These are phyloP conservation scores for Fusarium subglutinans DNA, from an alignment of 2,329 filamentous ascomycete species.

Conservation along the genomic window DNA sequence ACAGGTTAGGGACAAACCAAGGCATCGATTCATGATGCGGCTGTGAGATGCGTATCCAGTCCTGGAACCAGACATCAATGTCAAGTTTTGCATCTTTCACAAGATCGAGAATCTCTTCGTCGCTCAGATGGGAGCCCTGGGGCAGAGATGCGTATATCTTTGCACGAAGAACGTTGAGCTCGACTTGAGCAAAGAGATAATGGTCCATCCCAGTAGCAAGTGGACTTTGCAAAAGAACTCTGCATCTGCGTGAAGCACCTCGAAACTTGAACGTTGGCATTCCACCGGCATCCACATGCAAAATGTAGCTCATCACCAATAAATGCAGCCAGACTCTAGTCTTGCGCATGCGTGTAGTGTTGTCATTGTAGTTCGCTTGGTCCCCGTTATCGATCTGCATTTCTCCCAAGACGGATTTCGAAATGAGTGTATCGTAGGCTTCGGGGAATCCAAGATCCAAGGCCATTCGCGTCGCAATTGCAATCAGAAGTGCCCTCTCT, in stretches of 20 bases:
- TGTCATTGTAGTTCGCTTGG: background rate
- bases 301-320: slow-evolving; percentile 3
- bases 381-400: background rate
- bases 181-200: slow-evolving; percentile 9
- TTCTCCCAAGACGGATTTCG: background rate
- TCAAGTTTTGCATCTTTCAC: slow-evolving; percentile 14
- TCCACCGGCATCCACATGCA: slow-evolving; percentile 9
- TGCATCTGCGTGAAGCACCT: slow-evolving; percentile 6
- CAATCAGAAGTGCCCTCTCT: slow-evolving; percentile 3
- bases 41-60: slow-evolving; percentile 9
- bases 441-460: slow-evolving; percentile 12
- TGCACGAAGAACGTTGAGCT: slow-evolving; percentile 9
- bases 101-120: slow-evolving; percentile 6
- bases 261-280: slow-evolving; percentile 13
- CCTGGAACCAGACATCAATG: slow-evolving; percentile 18
- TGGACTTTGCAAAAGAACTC: background rate
- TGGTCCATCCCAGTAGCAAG: slow-evolving; percentile 15
- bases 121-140: background rate
- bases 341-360: background rate
- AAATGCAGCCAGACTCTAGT: slow-evolving; percentile 13
- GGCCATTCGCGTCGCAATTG: slow-evolving; percentile 10
- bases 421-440: slow-evolving; percentile 5
- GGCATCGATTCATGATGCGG: background rate
- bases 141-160: slow-evolving; percentile 14
- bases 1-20: slow-evolving; percentile 6